phyloP scores from a whole-genome alignment of 352 stramenopile genomes.

The Globisporangium nunn region DNA sequence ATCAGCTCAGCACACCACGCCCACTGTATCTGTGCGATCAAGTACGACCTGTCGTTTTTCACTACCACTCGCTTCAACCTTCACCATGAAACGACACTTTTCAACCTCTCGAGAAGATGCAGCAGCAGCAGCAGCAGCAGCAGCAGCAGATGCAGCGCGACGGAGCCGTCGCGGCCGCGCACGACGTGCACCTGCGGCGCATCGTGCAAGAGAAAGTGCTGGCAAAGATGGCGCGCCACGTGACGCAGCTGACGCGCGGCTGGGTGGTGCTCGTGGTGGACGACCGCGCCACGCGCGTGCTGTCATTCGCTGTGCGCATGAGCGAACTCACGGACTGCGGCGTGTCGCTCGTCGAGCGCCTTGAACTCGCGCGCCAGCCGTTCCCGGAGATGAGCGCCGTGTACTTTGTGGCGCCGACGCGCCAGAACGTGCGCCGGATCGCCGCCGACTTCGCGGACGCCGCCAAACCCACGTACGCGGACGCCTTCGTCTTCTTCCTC shows the following conservation, averaged over 20 bases:
- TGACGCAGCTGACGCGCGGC: constrained; percentile 62
- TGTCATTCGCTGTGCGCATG: constrained; percentile 95
- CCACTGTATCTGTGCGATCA: background rate
- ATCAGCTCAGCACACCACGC: too few species aligned
- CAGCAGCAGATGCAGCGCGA: background rate
- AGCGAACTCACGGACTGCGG: constrained; percentile 97
- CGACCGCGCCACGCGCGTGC: constrained; percentile 87
- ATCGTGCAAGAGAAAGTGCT: constrained; percentile 79
- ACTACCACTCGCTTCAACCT: background rate
- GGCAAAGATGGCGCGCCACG: constrained; percentile 77
- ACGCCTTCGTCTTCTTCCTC: constrained; percentile 94
- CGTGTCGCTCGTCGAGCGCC: constrained; percentile 94
- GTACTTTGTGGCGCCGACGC: constrained; percentile 92
- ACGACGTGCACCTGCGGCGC: constrained; percentile 65
- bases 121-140: background rate
- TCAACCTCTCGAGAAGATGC: too few species aligned
- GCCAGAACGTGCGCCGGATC: constrained; percentile 78
- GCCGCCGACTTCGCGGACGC: constrained; percentile 75
- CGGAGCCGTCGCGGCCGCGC: constrained; percentile 26
- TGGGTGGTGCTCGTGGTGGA: constrained; percentile 95
- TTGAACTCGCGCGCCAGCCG: constrained; percentile 92
- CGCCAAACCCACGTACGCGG: constrained; percentile 89
- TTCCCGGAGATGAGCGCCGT: constrained; percentile 95
- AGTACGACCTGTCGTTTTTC: background rate
- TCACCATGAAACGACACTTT: background rate